Evolutionary conservation across 2,329 filamentous ascomycete genomes (phyloP).

Genomic region (Pseudogymnoascus sp.): DNA sequence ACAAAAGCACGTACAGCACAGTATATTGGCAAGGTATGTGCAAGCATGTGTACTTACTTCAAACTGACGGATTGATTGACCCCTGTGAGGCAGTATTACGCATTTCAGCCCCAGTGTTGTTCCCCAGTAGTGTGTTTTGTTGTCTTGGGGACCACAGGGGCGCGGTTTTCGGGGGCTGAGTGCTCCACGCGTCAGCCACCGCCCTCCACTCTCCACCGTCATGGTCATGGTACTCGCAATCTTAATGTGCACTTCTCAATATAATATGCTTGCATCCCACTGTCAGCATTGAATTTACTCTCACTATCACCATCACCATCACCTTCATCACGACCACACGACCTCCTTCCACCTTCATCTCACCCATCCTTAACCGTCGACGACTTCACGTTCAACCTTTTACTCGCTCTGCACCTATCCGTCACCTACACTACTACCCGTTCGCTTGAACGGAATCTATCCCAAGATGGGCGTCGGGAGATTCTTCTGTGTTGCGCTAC

Average conservation of each 20-base stretch:
- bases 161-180: slow-evolving; percentile 7
- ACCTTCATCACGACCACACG: not conserved
- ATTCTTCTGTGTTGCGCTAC: slow-evolving; percentile 78
- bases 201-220: not conserved
- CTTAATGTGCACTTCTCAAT: slow-evolving; percentile 1
- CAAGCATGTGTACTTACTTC: not conserved
- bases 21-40: not conserved
- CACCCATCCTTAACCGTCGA: not conserved
- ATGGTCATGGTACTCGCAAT: slow-evolving; percentile 2
- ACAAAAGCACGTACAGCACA: not conserved
- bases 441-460: slow-evolving; percentile 3
- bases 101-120: not conserved
- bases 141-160: not conserved
- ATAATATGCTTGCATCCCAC: not conserved
- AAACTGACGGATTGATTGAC: not conserved
- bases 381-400: not conserved
- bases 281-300: slow-evolving; percentile 11
- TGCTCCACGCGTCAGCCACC: slow-evolving; percentile 3
- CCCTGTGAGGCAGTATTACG: not conserved
- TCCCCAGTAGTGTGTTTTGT: not conserved
- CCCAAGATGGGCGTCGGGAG: slow-evolving; percentile 52
- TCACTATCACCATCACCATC: not conserved
- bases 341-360: not conserved
- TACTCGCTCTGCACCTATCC: slow-evolving; percentile 3
- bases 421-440: not conserved